phyloP scores from a whole-genome alignment of 257 asterid genomes.

The Agastache rugosa region DNA sequence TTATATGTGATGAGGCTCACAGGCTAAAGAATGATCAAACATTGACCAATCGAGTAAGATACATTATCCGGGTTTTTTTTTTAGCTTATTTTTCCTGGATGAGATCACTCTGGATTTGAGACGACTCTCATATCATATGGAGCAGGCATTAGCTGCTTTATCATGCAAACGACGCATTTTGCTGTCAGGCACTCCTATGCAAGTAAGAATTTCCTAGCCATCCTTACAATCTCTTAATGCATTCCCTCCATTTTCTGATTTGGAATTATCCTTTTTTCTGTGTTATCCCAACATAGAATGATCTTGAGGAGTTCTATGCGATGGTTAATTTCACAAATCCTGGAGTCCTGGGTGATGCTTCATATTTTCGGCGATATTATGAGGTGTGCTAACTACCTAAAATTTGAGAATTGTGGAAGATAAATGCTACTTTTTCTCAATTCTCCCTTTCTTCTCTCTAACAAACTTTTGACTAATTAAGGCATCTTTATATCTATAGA shows the following conservation, averaged over 20 bases:
- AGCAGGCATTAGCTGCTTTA: constrained; percentile 91
- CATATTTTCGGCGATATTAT: constrained; percentile 86
- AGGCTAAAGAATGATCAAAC: constrained; percentile 97
- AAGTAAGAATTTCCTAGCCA: constrained; percentile 58
- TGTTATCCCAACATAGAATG: constrained; percentile 64
- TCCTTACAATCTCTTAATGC: constrained; percentile 25
- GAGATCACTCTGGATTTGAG: constrained; percentile 30
- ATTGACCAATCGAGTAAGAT: constrained; percentile 89
- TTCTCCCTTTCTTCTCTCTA: constrained; percentile 5
- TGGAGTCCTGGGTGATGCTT: constrained; percentile 90
- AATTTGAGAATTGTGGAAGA: constrained; percentile 27
- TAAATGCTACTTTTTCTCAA: constrained; percentile 11
- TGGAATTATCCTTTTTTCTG: constrained; percentile 22
- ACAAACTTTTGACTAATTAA: constrained; percentile 5
- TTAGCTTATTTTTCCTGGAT: constrained; percentile 26
- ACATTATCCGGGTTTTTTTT: constrained; percentile 14
- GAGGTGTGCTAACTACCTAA: constrained; percentile 64
- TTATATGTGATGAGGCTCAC: constrained; percentile 98
- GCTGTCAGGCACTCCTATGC: constrained; percentile 98
- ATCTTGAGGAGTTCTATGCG: constrained; percentile 96
- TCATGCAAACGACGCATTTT: constrained; percentile 88
- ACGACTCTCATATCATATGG: constrained; percentile 41
- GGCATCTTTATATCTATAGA: constrained; percentile 21
- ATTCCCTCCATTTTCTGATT: constrained; percentile 22
- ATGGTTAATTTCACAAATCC: constrained; percentile 98